Conservation (phyloP, 108 stramenopile genomes). For the Aurantiochytrium sp. region DNA sequence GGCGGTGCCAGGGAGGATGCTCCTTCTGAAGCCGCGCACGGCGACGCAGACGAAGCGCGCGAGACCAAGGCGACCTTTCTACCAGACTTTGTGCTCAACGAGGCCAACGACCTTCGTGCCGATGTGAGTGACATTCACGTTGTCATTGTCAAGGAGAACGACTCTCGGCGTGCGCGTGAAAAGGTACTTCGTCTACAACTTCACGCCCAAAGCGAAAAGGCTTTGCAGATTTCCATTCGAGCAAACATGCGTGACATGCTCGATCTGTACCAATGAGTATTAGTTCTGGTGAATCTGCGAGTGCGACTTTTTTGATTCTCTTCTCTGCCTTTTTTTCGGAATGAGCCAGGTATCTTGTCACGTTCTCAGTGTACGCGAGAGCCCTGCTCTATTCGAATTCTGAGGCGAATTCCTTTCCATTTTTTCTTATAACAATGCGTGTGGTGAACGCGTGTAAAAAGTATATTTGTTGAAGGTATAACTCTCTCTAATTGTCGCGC, state of each 20-base stretch:
- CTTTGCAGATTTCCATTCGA: neutral
- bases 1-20: too few species aligned
- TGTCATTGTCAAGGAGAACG: neutral
- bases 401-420: too few species aligned
- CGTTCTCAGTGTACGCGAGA: too few species aligned
- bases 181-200: neutral
- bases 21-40: neutral
- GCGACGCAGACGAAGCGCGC: neutral
- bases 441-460: too few species aligned
- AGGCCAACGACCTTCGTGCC: neutral
- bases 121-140: neutral
- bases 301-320: too few species aligned
- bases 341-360: too few species aligned
- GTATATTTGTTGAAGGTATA: too few species aligned
- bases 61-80: neutral
- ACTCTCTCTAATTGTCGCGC: too few species aligned
- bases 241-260: conserved; percentile 1
- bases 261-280: neutral
- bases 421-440: too few species aligned
- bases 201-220: neutral
- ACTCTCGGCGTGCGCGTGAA: neutral
- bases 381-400: too few species aligned
- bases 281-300: too few species aligned
- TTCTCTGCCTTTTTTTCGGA: too few species aligned
- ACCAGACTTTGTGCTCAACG: neutral